Evolutionary conservation across 108 stramenopile species (phyloP).

Genomic region (Pseudonitzschia multiseries): DNA sequence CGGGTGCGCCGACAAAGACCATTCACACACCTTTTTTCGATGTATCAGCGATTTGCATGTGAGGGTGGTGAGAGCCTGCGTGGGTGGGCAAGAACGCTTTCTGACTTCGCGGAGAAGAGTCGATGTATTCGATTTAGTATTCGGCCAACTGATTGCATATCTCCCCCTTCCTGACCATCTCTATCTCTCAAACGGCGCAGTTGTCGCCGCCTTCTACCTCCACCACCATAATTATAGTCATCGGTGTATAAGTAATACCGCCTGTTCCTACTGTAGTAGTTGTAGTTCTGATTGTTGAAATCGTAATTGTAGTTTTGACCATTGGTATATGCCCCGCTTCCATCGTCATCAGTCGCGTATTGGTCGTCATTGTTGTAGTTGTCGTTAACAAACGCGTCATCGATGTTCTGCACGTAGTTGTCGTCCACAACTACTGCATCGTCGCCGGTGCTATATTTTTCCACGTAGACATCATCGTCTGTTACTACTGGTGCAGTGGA

Average conservation of each 20-base stretch:
- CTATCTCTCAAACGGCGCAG: not conserved
- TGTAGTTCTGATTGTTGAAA: not conserved
- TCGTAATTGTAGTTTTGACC: not conserved
- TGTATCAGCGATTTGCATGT: no score
- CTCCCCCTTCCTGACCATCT: not conserved
- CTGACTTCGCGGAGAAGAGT: not conserved
- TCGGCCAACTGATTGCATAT: not conserved
- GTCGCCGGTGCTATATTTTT: not conserved
- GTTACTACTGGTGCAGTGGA: not conserved
- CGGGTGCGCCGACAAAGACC: no score
- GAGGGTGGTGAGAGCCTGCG: no score
- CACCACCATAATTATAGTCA: not conserved
- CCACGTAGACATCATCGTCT: constrained; percentile 18
- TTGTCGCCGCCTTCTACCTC: constrained; percentile 4
- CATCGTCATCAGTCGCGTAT: not conserved
- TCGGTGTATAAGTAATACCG: not conserved
- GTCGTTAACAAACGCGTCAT: not conserved
- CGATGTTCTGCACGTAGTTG: not conserved
- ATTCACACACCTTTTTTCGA: no score
- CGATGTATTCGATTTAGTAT: constrained; percentile 1
- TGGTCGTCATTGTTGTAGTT: not conserved
- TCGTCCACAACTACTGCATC: constrained; percentile 5
- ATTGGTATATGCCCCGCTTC: not conserved
- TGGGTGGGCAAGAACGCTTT: not conserved
- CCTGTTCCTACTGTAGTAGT: not conserved